Conservation (phyloP, 208 protist genomes). For the Leishmania arabica region DNA sequence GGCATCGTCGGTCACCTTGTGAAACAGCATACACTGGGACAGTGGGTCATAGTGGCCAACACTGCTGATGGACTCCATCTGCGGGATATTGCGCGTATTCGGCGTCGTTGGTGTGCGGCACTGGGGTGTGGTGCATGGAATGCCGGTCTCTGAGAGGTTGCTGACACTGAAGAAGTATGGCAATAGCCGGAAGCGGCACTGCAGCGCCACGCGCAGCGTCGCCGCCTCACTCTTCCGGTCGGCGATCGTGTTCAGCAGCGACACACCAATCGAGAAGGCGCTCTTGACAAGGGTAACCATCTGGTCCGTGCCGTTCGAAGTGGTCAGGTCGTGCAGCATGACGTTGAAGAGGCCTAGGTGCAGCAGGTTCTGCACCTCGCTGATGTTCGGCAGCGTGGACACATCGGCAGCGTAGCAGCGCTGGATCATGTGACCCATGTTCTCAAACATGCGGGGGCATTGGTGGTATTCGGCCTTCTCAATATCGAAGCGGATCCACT, state of each 20-base stretch:
- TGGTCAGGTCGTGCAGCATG: constrained; percentile 70
- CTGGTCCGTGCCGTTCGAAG: constrained; percentile 48
- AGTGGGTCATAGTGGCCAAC: constrained; percentile 71
- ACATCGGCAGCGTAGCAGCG: constrained; percentile 53
- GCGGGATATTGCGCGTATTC: constrained; percentile 54
- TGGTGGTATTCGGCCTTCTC: constrained; percentile 74
- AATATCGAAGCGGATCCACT: constrained; percentile 87
- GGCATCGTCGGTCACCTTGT: constrained; percentile 56
- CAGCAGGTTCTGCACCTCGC: constrained; percentile 60
- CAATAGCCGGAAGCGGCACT: constrained; percentile 75
- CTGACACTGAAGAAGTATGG: constrained; percentile 69
- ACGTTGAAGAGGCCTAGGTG: constrained; percentile 76
- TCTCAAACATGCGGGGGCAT: constrained; percentile 83
- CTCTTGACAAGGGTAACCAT: constrained; percentile 75
- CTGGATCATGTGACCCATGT: constrained; percentile 79
- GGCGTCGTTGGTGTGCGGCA: constrained; percentile 42
- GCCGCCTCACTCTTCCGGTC: constrained; percentile 41
- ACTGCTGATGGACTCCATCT: constrained; percentile 53
- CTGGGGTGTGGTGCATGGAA: constrained; percentile 42
- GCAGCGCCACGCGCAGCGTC: constrained; percentile 52
- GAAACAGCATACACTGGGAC: constrained; percentile 60
- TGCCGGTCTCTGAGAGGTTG: constrained; percentile 48
- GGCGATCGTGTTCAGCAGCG: constrained; percentile 39
- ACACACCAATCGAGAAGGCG: constrained; percentile 41
- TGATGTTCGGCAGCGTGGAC: constrained; percentile 43